Evolutionary conservation across 2,329 filamentous ascomycete species (phyloP).

Genomic region (Teratosphaeriaceae sp.): DNA sequence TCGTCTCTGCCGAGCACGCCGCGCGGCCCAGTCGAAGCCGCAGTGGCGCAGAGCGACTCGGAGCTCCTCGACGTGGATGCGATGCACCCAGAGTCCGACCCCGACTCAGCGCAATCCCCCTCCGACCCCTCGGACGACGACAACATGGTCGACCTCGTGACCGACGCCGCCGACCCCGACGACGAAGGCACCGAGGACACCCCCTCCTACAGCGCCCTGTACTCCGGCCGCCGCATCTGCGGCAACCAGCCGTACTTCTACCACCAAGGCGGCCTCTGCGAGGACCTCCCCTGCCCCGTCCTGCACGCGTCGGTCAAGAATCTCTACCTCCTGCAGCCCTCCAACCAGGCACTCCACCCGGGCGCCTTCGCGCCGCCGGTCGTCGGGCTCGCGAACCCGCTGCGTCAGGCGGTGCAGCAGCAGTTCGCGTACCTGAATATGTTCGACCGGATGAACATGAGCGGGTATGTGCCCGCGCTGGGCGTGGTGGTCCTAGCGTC

Average conservation of each 20-base stretch:
- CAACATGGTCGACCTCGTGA: slow-evolving; percentile 1
- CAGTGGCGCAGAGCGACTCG: too few species aligned
- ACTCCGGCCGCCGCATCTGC: slow-evolving; percentile 20
- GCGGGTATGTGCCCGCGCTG: slow-evolving; percentile 60
- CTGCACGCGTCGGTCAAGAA: slow-evolving; percentile 36
- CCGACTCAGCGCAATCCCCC: slow-evolving; percentile 2
- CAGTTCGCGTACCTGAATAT: slow-evolving; percentile 22
- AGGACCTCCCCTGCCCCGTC: slow-evolving; percentile 33
- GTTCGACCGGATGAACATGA: slow-evolving; percentile 54
- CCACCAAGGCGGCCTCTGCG: slow-evolving; percentile 19
- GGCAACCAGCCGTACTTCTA: slow-evolving; percentile 23
- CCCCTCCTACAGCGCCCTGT: slow-evolving; percentile 18
- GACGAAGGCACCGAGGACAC: slow-evolving; percentile 23
- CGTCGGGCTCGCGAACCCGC: slow-evolving; percentile 33
- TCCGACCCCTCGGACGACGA: not conserved
- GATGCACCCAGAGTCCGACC: not conserved
- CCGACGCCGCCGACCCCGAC: slow-evolving; percentile 14
- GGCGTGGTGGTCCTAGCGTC: slow-evolving; percentile 62
- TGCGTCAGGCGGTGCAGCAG: slow-evolving; percentile 25
- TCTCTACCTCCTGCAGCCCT: slow-evolving; percentile 38
- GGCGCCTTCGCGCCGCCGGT: slow-evolving; percentile 20
- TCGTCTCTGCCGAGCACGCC: not conserved
- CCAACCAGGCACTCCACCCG: slow-evolving; percentile 7
- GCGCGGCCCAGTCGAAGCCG: too few species aligned
- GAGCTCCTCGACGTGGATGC: not conserved